Conservation (phyloP, 176 grass and related monocot species). For the Aegilops tauschii region DNA sequence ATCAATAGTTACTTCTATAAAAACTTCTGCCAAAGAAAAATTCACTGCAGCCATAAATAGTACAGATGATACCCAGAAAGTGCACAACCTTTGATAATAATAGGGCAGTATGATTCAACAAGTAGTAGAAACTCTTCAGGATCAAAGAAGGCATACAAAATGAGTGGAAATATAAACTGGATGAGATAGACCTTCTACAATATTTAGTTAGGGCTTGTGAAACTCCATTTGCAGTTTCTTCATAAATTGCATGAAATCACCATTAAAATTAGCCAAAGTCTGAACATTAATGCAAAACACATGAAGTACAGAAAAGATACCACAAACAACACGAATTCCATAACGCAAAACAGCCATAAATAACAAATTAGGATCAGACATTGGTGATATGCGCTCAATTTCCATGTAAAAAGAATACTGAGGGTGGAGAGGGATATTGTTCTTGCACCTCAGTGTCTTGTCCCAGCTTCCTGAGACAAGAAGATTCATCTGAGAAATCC, state of each 20-base stretch:
- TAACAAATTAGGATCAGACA: neutral
- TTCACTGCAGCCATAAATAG: neutral
- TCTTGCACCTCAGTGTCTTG: slow-evolving; percentile 69
- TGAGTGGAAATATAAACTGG: slow-evolving; percentile 3
- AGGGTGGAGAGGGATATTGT: neutral
- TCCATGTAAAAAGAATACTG: neutral
- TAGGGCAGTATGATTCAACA: neutral
- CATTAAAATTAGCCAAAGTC: neutral
- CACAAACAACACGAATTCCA: neutral
- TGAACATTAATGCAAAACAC: neutral
- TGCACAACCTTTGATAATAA: slow-evolving; percentile 4
- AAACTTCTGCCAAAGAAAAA: neutral
- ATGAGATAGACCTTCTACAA: neutral
- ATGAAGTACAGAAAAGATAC: neutral
- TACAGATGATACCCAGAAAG: slow-evolving; percentile 9
- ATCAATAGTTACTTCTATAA: neutral
- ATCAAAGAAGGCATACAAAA: neutral
- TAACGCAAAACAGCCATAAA: neutral
- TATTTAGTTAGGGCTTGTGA: neutral
- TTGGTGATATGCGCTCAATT: neutral
- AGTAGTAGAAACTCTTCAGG: neutral
- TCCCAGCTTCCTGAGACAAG: slow-evolving; percentile 93
- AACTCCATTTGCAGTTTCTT: neutral
- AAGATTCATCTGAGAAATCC: slow-evolving; percentile 95
- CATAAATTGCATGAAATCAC: neutral